A percentile compares a stretch with the other conserved stretches of the same genome.
Conservation (phyloP, 139 green algal species). For the Pseudopediastrum boryanum region DNA sequence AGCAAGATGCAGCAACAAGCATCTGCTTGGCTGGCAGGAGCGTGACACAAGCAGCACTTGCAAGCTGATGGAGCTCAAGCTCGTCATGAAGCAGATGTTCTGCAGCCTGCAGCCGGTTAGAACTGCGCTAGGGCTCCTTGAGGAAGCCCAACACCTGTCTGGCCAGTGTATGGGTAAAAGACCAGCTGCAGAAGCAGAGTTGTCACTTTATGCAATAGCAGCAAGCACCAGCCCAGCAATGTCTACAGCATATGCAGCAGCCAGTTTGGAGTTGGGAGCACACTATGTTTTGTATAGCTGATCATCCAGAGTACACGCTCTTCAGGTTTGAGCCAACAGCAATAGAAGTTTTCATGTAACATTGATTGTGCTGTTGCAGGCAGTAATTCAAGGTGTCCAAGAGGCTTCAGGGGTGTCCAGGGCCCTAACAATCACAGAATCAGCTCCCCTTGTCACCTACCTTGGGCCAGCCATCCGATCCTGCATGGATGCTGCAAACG, state of each 20-base stretch:
- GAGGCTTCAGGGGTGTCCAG: conserved; percentile 13
- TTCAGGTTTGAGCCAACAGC: no score
- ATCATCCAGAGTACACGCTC: no score
- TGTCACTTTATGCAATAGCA: no score
- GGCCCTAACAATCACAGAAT: conserved; percentile 35
- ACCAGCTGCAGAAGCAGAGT: no score
- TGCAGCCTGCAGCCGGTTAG: not conserved
- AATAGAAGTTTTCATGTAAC: not conserved
- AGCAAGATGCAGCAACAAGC: no score
- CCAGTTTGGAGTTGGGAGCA: not conserved
- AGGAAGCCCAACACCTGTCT: no score
- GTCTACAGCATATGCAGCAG: no score
- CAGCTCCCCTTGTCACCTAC: conserved; percentile 36
- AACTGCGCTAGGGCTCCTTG: no score
- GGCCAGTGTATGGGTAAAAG: no score
- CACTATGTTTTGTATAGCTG: not conserved
- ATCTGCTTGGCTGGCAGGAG: no score
- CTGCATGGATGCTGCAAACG: conserved; percentile 40
- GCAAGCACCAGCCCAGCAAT: no score
- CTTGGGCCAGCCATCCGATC: conserved; percentile 46
- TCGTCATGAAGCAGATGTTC: not conserved
- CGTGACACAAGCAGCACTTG: not conserved
- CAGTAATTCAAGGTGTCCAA: conserved; percentile 17
- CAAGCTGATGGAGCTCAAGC: not conserved
- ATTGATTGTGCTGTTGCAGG: not conserved